Evolutionary conservation across 306 rosid genomes (phyloP), one percentile per base, ranked within the genome.

Genomic region (Purshia tridentata): DNA sequence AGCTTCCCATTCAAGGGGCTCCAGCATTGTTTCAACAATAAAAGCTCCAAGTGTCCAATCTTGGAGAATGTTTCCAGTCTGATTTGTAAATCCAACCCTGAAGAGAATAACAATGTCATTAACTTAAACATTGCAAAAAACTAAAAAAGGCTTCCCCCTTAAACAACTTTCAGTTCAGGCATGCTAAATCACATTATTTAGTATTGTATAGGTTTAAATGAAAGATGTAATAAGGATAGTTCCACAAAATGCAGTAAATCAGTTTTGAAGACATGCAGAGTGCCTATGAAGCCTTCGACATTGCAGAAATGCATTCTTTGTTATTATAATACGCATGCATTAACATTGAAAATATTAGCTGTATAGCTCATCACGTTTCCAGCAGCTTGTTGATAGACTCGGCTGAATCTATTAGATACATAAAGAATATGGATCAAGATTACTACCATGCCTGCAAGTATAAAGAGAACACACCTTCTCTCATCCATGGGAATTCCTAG

Each of bases 41-140:
- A 77, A 86, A 59, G 80, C 80, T 72, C 89, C 89, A 42, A 86
- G 77, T 6, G 89, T 83, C 89, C 87, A 86, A 71, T 86, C 89
- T 29, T 80, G 56, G 8, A 70, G 73, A 72, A 67, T 51, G 76
- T 56, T 72, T 53, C 77, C 80, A 65, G 65, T 68, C 77, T 69
- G 70, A 58, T 75, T 80, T 58, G 76, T 83, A 69, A 72, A 72
- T 76, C 81, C 89, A 77, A 86, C 19, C 75, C 89, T 85, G 73
- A 39, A 2, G 37, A 16, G 48, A 61, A 12, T 16, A 39, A 14
- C 3, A 61, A 40, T 1, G 15, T 8, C 1, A 49, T 20, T 55
- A 20, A 55, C 13, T 20, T 55, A 40, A 61, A 15, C 19, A 16
- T 61, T 8, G 6, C 41, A 2, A 40, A 16, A n/a, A n/a, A n/a